Conservation (phyloP, 1,284 basidiomycete species). For the Papiliotrema laurentii region DNA sequence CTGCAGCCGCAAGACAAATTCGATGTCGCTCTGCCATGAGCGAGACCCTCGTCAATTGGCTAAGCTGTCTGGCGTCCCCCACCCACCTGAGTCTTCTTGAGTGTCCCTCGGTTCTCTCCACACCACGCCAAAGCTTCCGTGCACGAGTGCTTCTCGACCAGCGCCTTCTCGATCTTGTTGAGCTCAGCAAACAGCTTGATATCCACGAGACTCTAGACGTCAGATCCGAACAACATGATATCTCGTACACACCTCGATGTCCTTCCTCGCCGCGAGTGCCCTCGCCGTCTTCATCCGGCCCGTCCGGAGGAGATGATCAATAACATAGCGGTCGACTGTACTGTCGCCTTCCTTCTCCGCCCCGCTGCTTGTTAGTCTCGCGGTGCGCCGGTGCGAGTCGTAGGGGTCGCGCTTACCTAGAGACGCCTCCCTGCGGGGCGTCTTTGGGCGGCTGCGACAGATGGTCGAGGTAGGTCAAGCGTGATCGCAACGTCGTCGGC, state of each 20-base stretch:
- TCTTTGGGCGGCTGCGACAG: slow-evolving; percentile 6
- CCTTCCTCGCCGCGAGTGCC: slow-evolving; percentile 28
- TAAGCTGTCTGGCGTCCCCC: not conserved
- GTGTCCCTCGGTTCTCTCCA: slow-evolving; percentile 85
- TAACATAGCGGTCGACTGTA: slow-evolving; percentile 76
- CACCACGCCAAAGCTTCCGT: slow-evolving; percentile 91
- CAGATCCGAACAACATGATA: not conserved
- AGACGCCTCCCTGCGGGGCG: slow-evolving; percentile 3
- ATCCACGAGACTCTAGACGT: slow-evolving; percentile 69
- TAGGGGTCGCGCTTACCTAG: not conserved
- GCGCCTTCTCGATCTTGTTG: slow-evolving; percentile 72
- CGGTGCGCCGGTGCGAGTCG: not conserved
- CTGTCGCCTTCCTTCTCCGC: slow-evolving; percentile 16
- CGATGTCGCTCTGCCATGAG: slow-evolving; percentile 72
- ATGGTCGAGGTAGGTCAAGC: slow-evolving; percentile 21
- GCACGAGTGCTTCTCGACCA: slow-evolving; percentile 66
- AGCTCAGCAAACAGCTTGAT: slow-evolving; percentile 89
- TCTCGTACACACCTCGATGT: slow-evolving; percentile 34
- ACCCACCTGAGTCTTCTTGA: slow-evolving; percentile 82
- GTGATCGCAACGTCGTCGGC: slow-evolving; percentile 20
- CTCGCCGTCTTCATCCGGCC: slow-evolving; percentile 40
- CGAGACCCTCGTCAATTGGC: not conserved
- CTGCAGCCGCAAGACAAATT: slow-evolving; percentile 92
- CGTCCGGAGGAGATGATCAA: slow-evolving; percentile 78
- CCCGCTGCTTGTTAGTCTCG: not conserved